A percentile compares a stretch with the other conserved stretches of the same genome.
Evolutionary conservation across 1,139 yeast species (phyloP).

Genomic region (Candida sojae): DNA sequence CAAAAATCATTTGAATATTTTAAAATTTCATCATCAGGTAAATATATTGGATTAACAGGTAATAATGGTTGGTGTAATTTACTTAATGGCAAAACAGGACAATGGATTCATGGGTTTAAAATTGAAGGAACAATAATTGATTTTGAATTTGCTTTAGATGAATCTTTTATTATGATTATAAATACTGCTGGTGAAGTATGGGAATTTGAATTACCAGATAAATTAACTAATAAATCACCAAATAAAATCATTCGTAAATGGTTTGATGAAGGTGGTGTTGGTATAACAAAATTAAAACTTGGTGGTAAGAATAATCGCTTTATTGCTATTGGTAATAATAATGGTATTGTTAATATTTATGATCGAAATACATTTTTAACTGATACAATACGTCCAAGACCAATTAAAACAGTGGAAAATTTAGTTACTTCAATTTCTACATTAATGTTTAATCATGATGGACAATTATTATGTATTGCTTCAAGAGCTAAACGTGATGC

Average conservation of each 20-base stretch:
- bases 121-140: constrained; percentile 84
- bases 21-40: constrained; percentile 70
- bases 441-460: constrained; percentile 79
- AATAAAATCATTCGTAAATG: constrained; percentile 61
- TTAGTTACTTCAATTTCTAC: constrained; percentile 79
- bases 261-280: constrained; percentile 87
- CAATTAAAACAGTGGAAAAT: constrained; percentile 70
- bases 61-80: constrained; percentile 90
- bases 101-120: constrained; percentile 84
- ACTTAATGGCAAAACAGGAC: constrained; percentile 74
- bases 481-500: constrained; percentile 88
- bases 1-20: constrained; percentile 90
- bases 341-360: constrained; percentile 88
- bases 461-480: constrained; percentile 85
- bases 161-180: constrained; percentile 57
- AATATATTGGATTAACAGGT: constrained; percentile 75
- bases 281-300: constrained; percentile 74
- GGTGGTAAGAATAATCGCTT: constrained; percentile 81
- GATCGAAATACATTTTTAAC: constrained; percentile 46
- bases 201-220: constrained; percentile 67
- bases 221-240: constrained; percentile 14
- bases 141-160: constrained; percentile 68
- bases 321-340: constrained; percentile 85
- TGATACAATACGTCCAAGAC: constrained; percentile 28
- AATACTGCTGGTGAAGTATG: constrained; percentile 87